Conservation (phyloP, 2,329 filamentous ascomycete genomes). For the Fusarium brevicatenulatum region DNA sequence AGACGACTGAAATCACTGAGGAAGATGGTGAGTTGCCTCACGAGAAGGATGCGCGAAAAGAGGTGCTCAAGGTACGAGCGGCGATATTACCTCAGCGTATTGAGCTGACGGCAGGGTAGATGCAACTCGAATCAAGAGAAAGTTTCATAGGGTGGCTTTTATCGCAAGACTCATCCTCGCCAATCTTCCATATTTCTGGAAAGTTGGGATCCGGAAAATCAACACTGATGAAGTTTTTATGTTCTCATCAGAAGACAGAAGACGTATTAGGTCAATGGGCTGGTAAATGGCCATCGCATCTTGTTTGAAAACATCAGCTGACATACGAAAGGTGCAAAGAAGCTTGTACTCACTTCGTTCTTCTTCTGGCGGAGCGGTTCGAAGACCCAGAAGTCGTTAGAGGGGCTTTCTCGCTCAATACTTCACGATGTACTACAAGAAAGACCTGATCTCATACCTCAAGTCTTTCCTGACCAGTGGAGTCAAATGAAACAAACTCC, state of each 20-base stretch:
- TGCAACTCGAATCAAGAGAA: not conserved
- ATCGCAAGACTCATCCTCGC: accelerated
- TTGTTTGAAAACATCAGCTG: not conserved
- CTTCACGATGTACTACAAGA: accelerated
- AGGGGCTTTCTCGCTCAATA: accelerated
- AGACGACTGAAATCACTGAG: accelerated
- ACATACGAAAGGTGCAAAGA: not conserved
- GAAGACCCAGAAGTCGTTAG: not conserved
- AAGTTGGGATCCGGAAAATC: not conserved
- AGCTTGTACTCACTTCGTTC: accelerated
- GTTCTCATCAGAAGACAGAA: not conserved
- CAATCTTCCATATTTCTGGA: not conserved
- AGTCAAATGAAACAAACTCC: accelerated
- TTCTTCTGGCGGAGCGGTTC: not conserved
- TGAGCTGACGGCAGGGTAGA: not conserved
- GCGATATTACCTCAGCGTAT: accelerated
- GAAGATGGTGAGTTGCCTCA: too few relatives aligned
- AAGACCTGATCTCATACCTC: not conserved
- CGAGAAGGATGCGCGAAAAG: too few relatives aligned
- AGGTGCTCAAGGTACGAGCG: not conserved
- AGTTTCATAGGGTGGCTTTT: not conserved
- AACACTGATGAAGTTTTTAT: not conserved
- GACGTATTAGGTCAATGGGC: not conserved
- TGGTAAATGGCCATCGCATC: not conserved
- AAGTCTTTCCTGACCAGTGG: not conserved